phyloP scores from a whole-genome alignment of 225 moss, liverwort and hornwort species.

The Straminergon stramineum region DNA sequence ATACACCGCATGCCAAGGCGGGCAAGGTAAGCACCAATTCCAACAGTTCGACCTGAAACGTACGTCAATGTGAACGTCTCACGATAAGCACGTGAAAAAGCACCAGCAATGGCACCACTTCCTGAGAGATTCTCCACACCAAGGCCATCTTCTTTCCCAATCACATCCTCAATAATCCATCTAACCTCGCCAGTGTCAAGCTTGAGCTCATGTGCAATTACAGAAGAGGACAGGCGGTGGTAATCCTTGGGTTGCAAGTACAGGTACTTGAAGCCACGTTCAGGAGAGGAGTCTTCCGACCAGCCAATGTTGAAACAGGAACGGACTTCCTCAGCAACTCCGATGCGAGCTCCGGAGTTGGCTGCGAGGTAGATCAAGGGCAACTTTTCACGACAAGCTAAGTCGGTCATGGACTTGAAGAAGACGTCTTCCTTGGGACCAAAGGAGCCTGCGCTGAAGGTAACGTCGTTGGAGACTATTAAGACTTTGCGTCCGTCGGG shows the following conservation, averaged over 20 bases:
- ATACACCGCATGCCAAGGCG: slow-evolving; percentile 96
- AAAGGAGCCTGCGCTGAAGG: slow-evolving; percentile 86
- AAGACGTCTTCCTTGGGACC: slow-evolving; percentile 76
- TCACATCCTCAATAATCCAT: slow-evolving; percentile 67
- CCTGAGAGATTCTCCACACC: slow-evolving; percentile 95
- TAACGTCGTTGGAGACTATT: slow-evolving; percentile 81
- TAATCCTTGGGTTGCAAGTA: slow-evolving; percentile 66
- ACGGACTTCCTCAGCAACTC: slow-evolving; percentile 80
- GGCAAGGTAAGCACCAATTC: slow-evolving; percentile 90
- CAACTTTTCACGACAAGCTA: slow-evolving; percentile 65
- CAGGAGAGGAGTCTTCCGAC: slow-evolving; percentile 68
- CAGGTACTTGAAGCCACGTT: slow-evolving; percentile 82
- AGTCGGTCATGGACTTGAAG: slow-evolving; percentile 77
- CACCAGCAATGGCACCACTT: slow-evolving; percentile 91
- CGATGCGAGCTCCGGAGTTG: slow-evolving; percentile 90
- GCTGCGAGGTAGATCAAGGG: slow-evolving; percentile 90
- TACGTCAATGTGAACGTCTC: slow-evolving; percentile 94
- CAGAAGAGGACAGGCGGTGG: slow-evolving; percentile 28
- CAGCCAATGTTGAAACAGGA: slow-evolving; percentile 77
- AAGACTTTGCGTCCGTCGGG: slow-evolving; percentile 56
- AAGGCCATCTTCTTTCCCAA: slow-evolving; percentile 80
- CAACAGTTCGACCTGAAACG: slow-evolving; percentile 82
- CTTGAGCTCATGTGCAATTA: slow-evolving; percentile 48
- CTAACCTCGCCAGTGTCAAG: slow-evolving; percentile 57
- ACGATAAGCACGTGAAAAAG: slow-evolving; percentile 66